Conservation (phyloP, 2,329 filamentous ascomycete species). For the Fonsecaea multimorphosa region DNA sequence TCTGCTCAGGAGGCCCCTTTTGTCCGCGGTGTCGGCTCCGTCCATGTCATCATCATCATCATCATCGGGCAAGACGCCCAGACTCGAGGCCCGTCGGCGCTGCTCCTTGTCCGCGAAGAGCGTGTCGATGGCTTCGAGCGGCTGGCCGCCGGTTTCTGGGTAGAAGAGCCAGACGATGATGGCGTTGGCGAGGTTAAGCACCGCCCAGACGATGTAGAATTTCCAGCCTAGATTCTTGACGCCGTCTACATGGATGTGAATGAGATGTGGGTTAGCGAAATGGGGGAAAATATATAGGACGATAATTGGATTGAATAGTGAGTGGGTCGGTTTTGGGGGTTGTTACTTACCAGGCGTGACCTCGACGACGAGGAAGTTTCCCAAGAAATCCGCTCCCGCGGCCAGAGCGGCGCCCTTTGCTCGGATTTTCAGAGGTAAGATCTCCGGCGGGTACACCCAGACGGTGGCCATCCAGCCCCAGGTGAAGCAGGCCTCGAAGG, state of each 20-base stretch:
- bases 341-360: slow-evolving; percentile 53
- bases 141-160: slow-evolving; percentile 66
- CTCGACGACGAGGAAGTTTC: slow-evolving; percentile 71
- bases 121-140: slow-evolving; percentile 67
- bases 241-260: too few species aligned
- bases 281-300: too few species aligned
- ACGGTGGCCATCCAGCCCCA: slow-evolving; percentile 45
- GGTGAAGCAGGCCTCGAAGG: slow-evolving; percentile 68
- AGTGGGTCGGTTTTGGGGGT: too few species aligned
- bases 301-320: too few species aligned
- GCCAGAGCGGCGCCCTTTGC: slow-evolving; percentile 51
- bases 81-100: slow-evolving; percentile 5
- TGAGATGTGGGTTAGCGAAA: too few species aligned
- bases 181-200: slow-evolving; percentile 12
- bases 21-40: not conserved
- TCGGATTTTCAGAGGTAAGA: slow-evolving; percentile 56
- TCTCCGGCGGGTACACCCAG: slow-evolving; percentile 52
- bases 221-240: slow-evolving; percentile 55
- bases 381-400: slow-evolving; percentile 60
- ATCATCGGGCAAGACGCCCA: not conserved
- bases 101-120: slow-evolving; percentile 42
- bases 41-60: not conserved
- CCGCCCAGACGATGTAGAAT: slow-evolving; percentile 60
- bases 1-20: slow-evolving; percentile 1
- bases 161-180: slow-evolving; percentile 25